Evolutionary conservation across 495 filamentous ascomycete genomes (phyloP).

Genomic region (Penicillium robsamsonii): DNA sequence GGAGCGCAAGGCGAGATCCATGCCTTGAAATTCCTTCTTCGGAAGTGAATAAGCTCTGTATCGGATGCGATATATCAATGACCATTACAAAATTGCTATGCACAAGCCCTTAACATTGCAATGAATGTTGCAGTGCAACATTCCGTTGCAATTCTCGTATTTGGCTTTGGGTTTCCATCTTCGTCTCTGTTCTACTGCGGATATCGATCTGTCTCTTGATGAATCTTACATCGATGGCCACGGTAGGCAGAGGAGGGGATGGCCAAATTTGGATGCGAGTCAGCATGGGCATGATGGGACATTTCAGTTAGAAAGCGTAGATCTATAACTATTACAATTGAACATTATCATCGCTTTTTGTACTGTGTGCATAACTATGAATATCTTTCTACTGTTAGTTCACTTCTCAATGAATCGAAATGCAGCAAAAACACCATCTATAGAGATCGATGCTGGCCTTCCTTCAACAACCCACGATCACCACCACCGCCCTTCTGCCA

Average conservation of each 20-base stretch:
- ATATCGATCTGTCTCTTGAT: constrained; percentile 26
- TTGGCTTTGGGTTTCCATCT: constrained; percentile 15
- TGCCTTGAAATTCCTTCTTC: constrained; percentile 52
- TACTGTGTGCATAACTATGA: neutral
- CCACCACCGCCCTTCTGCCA: constrained; percentile 77
- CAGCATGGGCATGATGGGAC: constrained; percentile 25
- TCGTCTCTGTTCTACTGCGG: constrained; percentile 12
- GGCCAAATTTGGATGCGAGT: constrained; percentile 15
- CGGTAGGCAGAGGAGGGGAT: constrained; percentile 9
- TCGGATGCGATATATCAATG: constrained; percentile 56
- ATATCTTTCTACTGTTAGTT: neutral
- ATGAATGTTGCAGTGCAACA: constrained; percentile 5
- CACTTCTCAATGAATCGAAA: neutral
- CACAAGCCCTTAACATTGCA: constrained; percentile 12
- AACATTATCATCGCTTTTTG: neutral
- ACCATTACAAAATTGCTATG: constrained; percentile 20
- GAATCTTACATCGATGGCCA: constrained; percentile 25
- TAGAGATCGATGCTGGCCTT: constrained; percentile 32
- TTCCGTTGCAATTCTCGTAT: constrained; percentile 13
- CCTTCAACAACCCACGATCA: constrained; percentile 43
- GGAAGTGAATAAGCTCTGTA: constrained; percentile 55
- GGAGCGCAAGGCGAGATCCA: constrained; percentile 56
- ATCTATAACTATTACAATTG: neutral
- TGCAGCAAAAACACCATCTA: constrained; percentile 5
- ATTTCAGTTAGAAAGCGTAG: constrained; percentile 10